phyloP scores from a whole-genome alignment of 2,329 filamentous ascomycete species.

The Ophiostoma himal-ulmi region DNA sequence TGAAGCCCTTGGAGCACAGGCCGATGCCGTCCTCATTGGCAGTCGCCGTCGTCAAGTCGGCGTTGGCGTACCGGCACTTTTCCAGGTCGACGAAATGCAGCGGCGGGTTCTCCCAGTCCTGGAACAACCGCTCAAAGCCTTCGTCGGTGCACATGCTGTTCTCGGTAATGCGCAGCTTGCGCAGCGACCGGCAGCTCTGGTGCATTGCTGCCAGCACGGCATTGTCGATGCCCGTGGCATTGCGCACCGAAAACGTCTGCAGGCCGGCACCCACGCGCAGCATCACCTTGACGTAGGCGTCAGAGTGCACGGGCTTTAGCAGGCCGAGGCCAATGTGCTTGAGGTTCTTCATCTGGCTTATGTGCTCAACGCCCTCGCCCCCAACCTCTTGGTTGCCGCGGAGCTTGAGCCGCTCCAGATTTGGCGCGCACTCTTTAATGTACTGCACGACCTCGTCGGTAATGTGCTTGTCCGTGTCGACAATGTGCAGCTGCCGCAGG shows the following conservation, averaged over 20 bases:
- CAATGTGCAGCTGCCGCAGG: constrained; percentile 67
- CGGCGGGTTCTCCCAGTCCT: constrained; percentile 65
- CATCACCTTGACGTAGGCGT: constrained; percentile 57
- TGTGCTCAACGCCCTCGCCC: constrained; percentile 56
- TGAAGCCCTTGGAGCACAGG: constrained; percentile 68
- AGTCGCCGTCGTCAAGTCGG: constrained; percentile 59
- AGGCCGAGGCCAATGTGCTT: constrained; percentile 71
- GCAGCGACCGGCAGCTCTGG: constrained; percentile 58
- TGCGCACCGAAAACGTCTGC: constrained; percentile 70
- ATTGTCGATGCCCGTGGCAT: constrained; percentile 62
- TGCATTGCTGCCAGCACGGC: constrained; percentile 65
- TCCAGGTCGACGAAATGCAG: constrained; percentile 68
- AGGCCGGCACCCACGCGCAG: constrained; percentile 57
- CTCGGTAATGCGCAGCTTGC: constrained; percentile 75
- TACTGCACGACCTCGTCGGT: constrained; percentile 60
- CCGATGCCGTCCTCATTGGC: constrained; percentile 62
- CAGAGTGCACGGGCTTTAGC: constrained; percentile 49
- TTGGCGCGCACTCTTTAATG: constrained; percentile 60
- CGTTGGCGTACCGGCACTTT: constrained; percentile 71
- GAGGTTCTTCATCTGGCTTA: constrained; percentile 58
- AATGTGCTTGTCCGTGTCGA: constrained; percentile 78
- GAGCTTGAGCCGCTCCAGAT: constrained; percentile 70
- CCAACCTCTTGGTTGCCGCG: constrained; percentile 72
- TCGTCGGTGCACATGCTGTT: constrained; percentile 70
- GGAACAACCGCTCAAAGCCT: constrained; percentile 68